These are phyloP conservation scores for Striga asiatica DNA, from an alignment of 257 asterid species.

Conservation along the genomic window DNA sequence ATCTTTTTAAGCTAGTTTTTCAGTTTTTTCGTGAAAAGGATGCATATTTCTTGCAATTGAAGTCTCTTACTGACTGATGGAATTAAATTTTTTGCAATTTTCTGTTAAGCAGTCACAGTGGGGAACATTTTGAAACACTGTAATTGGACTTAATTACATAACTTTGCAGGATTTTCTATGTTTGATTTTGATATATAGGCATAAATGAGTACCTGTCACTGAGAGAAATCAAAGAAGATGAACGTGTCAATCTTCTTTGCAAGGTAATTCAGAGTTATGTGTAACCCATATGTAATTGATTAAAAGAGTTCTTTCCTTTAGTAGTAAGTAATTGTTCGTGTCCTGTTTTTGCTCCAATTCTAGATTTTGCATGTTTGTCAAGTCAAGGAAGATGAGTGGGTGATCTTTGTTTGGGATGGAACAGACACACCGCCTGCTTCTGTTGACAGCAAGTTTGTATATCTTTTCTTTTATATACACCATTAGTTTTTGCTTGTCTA, in stretches of 20 bases:
- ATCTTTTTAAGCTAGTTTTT: neutral
- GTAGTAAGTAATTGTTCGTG: constrained; percentile 7
- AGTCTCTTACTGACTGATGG: neutral
- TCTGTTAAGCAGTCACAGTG: neutral
- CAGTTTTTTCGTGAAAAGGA: neutral
- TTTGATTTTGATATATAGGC: constrained; percentile 27
- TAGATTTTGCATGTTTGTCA: constrained; percentile 58
- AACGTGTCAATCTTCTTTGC: constrained; percentile 44
- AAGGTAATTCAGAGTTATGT: constrained; percentile 37
- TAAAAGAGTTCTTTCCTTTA: constrained; percentile 2
- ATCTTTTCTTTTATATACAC: constrained; percentile 8
- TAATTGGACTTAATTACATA: neutral
- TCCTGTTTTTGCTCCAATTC: constrained; percentile 1
- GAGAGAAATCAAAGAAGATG: constrained; percentile 49
- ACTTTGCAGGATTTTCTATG: neutral
- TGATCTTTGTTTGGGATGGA: constrained; percentile 88
- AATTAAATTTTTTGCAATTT: neutral
- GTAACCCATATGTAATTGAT: neutral
- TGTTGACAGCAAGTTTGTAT: constrained; percentile 45
- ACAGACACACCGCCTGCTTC: constrained; percentile 59
- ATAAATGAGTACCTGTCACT: constrained; percentile 25
- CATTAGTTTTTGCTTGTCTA: constrained; percentile 1
- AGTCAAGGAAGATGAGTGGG: constrained; percentile 41
- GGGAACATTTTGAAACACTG: constrained; percentile 4
- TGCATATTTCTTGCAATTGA: neutral